Conservation (phyloP, 768 basidiomycete species). For the Mycena alexandri region DNA sequence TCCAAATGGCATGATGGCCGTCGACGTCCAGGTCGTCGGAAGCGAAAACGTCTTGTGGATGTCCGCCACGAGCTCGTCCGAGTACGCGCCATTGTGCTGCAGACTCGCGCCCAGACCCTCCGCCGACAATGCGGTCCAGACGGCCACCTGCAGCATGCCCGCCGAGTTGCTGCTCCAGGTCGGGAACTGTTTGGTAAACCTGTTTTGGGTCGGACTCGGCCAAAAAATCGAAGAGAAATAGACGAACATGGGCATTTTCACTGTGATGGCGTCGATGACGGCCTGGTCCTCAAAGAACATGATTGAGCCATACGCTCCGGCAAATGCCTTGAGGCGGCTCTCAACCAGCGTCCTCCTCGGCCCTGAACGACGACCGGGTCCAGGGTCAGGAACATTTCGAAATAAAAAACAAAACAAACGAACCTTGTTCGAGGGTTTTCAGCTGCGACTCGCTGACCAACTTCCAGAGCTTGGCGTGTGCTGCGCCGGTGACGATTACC, state of each 20-base stretch:
- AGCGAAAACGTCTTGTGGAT: conserved; percentile 21
- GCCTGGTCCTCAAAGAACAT: conserved; percentile 33
- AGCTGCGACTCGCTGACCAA: conserved; percentile 8
- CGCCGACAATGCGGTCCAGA: conserved; percentile 22
- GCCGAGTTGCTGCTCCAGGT: no score
- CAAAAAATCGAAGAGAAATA: background rate
- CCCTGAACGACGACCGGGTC: conserved; percentile 12
- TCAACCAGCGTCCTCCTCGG: background rate
- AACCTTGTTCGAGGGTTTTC: conserved; percentile 15
- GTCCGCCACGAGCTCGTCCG: conserved; percentile 7
- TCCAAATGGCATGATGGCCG: conserved; percentile 32
- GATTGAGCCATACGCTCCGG: conserved; percentile 22
- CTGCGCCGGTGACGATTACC: conserved; percentile 24
- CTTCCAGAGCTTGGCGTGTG: conserved; percentile 29
- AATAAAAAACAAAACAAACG: background rate
- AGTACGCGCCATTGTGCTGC: conserved; percentile 26
- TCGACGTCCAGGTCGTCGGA: conserved; percentile 27
- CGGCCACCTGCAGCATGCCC: conserved; percentile 1
- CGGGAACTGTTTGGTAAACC: background rate
- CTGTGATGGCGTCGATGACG: conserved; percentile 21
- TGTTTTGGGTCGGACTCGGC: background rate
- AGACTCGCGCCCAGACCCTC: conserved; percentile 29
- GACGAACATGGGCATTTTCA: conserved; percentile 22
- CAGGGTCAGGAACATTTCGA: background rate
- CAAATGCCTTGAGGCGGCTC: background rate